Evolutionary conservation across 2,329 filamentous ascomycete species (phyloP).

Genomic region (Fusarium veterinarium): DNA sequence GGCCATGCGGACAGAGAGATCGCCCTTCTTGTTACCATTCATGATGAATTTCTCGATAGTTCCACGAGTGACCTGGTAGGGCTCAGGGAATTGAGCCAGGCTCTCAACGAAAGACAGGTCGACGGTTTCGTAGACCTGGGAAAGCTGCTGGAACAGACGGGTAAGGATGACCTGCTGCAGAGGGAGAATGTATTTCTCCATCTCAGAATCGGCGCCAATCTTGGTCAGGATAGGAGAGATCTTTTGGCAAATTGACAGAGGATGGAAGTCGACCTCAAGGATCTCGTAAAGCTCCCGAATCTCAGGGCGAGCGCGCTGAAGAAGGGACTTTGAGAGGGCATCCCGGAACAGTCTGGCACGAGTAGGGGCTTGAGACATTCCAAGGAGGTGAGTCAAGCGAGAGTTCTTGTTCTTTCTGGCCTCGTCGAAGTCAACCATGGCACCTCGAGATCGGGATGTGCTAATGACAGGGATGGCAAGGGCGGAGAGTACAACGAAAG

Average conservation of each 20-base stretch:
- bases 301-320: constrained; percentile 92
- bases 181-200: constrained; percentile 96
- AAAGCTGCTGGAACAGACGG: constrained; percentile 97
- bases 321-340: constrained; percentile 91
- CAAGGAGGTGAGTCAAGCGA: constrained; percentile 92
- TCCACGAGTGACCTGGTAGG: constrained; percentile 89
- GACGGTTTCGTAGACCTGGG: constrained; percentile 98
- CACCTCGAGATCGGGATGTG: constrained; percentile 94
- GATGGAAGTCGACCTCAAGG: constrained; percentile 98
- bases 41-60: constrained; percentile 99
- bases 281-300: constrained; percentile 99
- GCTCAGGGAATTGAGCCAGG: constrained; percentile 94
- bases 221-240: constrained; percentile 95
- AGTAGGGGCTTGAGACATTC: constrained; percentile 90
- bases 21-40: constrained; percentile 99
- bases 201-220: constrained; percentile 93
- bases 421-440: constrained; percentile 96
- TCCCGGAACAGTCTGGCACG: constrained; percentile 94
- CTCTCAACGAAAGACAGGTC: constrained; percentile 93
- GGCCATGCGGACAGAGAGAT: constrained; percentile 94
- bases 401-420: constrained; percentile 99
- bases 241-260: constrained; percentile 98
- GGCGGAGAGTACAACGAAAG: constrained; percentile 93
- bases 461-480: constrained; percentile 99
- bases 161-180: constrained; percentile 99